Base-by-base conservation (phyloP, 2,329 filamentous ascomycete species). In the Dothideomycetidae sp. region DNA sequence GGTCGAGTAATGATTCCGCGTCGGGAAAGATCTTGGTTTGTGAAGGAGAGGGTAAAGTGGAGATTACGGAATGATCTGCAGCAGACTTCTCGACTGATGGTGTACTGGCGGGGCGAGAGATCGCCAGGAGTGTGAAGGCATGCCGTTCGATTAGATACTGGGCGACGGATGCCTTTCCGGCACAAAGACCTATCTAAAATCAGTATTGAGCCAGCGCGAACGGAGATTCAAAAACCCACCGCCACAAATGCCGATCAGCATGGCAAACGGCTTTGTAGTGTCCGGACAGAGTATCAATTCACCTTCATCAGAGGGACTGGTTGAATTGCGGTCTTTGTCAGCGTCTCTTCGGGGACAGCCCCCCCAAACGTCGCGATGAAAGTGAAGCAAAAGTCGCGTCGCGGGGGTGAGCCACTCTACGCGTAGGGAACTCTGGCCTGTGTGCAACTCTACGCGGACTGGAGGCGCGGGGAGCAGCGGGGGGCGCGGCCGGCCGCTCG, bases 81-180 rank as follows among this genome's bases (percentile, higher is more conserved):
- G 59, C 58, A 5, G 59, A 62, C 36, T 60, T 59, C 33, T 65
- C 60, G 14, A 64, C 55, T 3, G 50, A 44, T 15, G 62, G 57
- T 2, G 58, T 61, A 12, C 50, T 41, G 33, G 52, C 46, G 10
- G 49, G 53, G 21, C 52, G 55, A 30, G 55, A 58, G 18, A 93
- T 67, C 49, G 73, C 68, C 40, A 94, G 70, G 32, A 73, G 73
- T 43, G 71, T 75, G 61, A 96, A 98, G 43, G 73, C 75, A 58
- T 94, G 81, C 46, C 86, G 73, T 45, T 85, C 72, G 46, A 86
- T 73, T 5, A 98, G 73, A 56, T 93, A 94, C 38, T 82, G 73
- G 41, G 85, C 85, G 46, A 96, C 82, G 7, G 84, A 83, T 54
- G 76, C 78, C 64, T 94, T 96, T 52, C 90, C 90, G 33, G 88